phyloP scores from a whole-genome alignment of 2,329 filamentous ascomycete genomes.

The Diaporthe sp. region DNA sequence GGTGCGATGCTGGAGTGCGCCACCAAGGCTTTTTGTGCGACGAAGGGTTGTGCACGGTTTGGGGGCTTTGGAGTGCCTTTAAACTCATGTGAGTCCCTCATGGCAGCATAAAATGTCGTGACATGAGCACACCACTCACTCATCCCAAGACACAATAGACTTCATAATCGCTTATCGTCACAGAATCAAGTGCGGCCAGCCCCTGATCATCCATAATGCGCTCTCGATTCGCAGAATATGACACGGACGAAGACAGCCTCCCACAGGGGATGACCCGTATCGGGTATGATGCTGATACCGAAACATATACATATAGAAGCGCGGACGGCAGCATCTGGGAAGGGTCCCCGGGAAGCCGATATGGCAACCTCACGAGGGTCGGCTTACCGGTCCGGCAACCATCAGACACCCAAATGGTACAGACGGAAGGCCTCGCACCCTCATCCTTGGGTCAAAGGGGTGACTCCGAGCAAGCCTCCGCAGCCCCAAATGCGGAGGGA shows the following conservation, averaged over 20 bases:
- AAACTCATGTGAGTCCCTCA: not conserved
- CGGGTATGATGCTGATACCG: constrained; percentile 25
- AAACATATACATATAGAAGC: constrained; percentile 12
- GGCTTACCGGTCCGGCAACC: not conserved
- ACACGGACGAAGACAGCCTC: constrained; percentile 5
- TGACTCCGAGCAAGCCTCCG: not conserved
- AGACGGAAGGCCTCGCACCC: not conserved
- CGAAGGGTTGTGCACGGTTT: not conserved
- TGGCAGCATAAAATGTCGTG: not conserved
- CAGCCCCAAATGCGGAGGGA: not conserved
- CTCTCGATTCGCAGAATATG: constrained; percentile 10
- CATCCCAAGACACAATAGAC: not conserved
- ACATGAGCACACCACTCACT: not conserved
- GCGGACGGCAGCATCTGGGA: constrained; percentile 24
- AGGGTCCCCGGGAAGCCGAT: constrained; percentile 1
- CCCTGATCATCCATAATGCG: constrained; percentile 1
- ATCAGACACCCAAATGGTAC: not conserved
- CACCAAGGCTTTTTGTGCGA: constrained; percentile 5
- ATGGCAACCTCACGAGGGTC: constrained; percentile 11
- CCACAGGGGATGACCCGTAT: constrained; percentile 15
- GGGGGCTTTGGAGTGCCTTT: constrained; percentile 13
- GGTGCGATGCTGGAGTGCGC: not conserved
- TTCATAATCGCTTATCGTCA: not conserved
- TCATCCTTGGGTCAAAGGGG: not conserved
- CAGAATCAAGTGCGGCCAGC: not conserved